Percentiles rank a stretch among this genome's conserved stretches.
Evolutionary conservation across 2,329 filamentous ascomycete species (phyloP).

Genomic region (Niveomyces coronatus): DNA sequence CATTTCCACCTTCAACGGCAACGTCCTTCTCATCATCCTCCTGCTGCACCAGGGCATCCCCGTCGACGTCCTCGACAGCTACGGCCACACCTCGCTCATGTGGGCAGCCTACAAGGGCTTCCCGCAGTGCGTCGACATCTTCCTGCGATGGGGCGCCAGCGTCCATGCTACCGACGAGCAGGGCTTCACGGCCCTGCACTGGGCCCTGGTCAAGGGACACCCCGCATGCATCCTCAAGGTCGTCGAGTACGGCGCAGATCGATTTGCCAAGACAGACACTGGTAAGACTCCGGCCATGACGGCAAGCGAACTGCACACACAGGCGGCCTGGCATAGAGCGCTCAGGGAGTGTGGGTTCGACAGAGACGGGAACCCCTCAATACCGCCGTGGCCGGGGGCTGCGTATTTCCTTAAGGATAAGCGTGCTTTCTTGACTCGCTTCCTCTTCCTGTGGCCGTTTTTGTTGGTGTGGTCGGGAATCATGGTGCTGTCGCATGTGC

Average conservation of each 20-base stretch:
- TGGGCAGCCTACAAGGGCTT: conserved; percentile 99
- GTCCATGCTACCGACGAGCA: conserved; percentile 85
- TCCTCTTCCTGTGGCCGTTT: conserved; percentile 86
- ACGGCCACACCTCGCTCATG: conserved; percentile 92
- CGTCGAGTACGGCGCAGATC: conserved; percentile 88
- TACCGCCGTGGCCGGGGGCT: conserved; percentile 61
- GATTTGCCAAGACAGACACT: conserved; percentile 78
- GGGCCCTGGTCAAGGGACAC: conserved; percentile 91
- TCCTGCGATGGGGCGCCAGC: conserved; percentile 89
- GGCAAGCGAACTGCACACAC: conserved; percentile 82
- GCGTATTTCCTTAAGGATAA: conserved; percentile 67
- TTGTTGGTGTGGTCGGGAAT: conserved; percentile 61
- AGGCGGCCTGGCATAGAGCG: conserved; percentile 70
- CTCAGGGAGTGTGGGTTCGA: conserved; percentile 78
- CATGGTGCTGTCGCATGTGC: conserved; percentile 61
- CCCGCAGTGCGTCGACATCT: conserved; percentile 82
- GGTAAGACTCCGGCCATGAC: conserved; percentile 85
- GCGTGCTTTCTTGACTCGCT: conserved; percentile 67
- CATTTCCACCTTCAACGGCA: conserved; percentile 93
- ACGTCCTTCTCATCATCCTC: conserved; percentile 78
- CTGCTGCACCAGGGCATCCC: conserved; percentile 92
- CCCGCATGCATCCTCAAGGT: conserved; percentile 85
- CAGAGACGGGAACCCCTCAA: conserved; percentile 60
- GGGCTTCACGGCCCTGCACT: conserved; percentile 90
- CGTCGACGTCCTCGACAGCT: conserved; percentile 80